These are phyloP conservation scores for Porcisia deanei DNA, from an alignment of 208 protist genomes.

Conservation along the genomic window DNA sequence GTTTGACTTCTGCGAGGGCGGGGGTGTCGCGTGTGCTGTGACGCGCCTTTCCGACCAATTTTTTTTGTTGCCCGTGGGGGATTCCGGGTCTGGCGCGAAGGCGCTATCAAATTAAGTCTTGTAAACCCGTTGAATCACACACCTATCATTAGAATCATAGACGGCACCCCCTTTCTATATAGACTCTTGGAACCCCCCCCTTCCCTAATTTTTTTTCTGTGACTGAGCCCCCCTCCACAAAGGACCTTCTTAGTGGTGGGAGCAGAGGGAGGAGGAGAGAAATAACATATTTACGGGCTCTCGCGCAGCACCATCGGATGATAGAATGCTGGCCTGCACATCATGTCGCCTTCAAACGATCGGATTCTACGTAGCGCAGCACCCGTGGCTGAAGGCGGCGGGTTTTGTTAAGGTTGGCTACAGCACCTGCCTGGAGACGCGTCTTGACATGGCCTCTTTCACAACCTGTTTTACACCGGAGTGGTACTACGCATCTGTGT, in stretches of 20 bases:
- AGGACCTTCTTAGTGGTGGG: not conserved
- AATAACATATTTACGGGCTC: not conserved
- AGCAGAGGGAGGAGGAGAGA: too few relatives aligned
- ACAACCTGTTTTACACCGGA: conserved; percentile 81
- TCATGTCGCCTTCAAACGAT: conserved; percentile 15
- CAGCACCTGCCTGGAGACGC: conserved; percentile 54
- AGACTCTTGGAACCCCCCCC: not conserved
- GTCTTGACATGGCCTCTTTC: conserved; percentile 72
- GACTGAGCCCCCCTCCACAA: not conserved
- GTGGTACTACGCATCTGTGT: conserved; percentile 63
- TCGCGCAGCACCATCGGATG: not conserved
- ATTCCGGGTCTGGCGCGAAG: too few relatives aligned
- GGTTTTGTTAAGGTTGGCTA: conserved; percentile 77
- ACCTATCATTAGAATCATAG: not conserved
- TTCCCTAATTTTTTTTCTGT: not conserved
- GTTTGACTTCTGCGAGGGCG: not conserved
- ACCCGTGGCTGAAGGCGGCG: conserved; percentile 61
- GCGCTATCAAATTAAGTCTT: not conserved
- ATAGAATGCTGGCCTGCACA: conserved; percentile 27
- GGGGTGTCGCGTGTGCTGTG: not conserved
- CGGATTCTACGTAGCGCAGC: conserved; percentile 74
- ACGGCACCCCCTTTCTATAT: not conserved
- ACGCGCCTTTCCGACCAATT: not conserved
- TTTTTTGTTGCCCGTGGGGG: not conserved
- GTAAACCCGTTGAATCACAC: not conserved